These are phyloP conservation scores for Fusarium gaditjirri DNA, from an alignment of 2,329 filamentous ascomycete genomes.

Conservation along the genomic window DNA sequence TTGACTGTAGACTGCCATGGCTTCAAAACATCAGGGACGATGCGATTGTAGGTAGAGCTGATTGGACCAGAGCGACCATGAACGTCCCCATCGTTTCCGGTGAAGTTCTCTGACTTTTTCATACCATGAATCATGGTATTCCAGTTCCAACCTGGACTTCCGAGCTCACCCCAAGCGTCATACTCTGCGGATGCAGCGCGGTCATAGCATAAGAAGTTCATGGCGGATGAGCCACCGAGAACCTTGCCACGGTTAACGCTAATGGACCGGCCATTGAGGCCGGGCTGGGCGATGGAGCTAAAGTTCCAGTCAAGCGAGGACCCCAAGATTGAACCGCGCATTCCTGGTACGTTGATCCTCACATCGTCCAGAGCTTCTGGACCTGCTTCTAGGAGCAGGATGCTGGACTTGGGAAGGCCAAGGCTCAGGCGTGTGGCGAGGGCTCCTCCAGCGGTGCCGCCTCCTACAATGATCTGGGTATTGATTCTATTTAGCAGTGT, in stretches of 20 bases:
- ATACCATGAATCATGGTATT: background rate
- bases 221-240: background rate
- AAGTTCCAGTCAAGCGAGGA: background rate
- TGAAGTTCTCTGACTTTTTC: background rate
- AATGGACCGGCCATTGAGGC: background rate
- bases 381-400: background rate
- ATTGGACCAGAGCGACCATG: background rate
- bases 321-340: background rate
- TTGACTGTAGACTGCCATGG: background rate
- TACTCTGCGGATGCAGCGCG: background rate
- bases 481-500: rapidly evolving
- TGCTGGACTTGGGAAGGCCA: background rate
- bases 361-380: background rate
- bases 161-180: background rate
- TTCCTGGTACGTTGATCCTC: background rate
- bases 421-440: background rate
- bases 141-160: background rate
- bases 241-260: background rate
- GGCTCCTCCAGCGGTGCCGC: background rate
- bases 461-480: background rate
- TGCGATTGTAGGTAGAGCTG: background rate
- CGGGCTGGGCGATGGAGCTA: background rate
- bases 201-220: background rate
- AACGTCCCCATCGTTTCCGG: background rate
- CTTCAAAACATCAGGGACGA: background rate